Evolutionary conservation across 768 basidiomycete species (phyloP).

Genomic region (Pulveroboletus frians): DNA sequence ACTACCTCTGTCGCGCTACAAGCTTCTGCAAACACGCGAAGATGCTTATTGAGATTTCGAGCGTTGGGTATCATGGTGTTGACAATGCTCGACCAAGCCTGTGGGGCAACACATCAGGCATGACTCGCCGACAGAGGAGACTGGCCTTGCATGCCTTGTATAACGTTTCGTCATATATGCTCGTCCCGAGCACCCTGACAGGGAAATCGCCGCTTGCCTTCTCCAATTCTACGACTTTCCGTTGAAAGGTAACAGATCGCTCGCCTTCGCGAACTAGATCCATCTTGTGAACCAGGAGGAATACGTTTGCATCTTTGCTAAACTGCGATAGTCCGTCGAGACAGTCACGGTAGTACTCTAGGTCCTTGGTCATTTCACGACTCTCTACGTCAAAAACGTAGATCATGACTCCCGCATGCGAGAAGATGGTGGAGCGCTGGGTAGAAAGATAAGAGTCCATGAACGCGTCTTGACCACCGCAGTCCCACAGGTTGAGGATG

Average conservation of each 20-base stretch:
- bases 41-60: conserved; percentile 78
- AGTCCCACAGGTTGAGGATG: conserved; percentile 96
- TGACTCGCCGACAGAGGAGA: conserved; percentile 2
- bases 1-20: conserved; percentile 92
- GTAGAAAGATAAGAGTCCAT: conserved; percentile 95
- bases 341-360: conserved; percentile 90
- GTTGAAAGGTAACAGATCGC: conserved; percentile 53
- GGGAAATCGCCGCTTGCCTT: conserved; percentile 55
- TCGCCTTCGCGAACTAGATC: conserved; percentile 72
- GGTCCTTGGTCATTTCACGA: conserved; percentile 77
- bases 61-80: conserved; percentile 96
- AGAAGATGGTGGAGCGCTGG: conserved; percentile 92
- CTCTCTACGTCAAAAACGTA: conserved; percentile 97
- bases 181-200: conserved; percentile 83
- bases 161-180: conserved; percentile 94
- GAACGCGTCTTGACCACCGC: conserved; percentile 96
- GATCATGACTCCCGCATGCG: conserved; percentile 94
- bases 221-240: conserved; percentile 69
- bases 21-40: conserved; percentile 79
- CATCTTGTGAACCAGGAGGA: conserved; percentile 96
- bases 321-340: conserved; percentile 74
- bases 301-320: conserved; percentile 80
- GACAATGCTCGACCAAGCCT: conserved; percentile 99
- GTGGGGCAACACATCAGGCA: conserved; percentile 5
- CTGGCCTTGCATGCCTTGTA: conserved; percentile 62